These are phyloP conservation scores for Eutrema yunnanense DNA, from an alignment of 345 rosid genomes.

Conservation along the genomic window DNA sequence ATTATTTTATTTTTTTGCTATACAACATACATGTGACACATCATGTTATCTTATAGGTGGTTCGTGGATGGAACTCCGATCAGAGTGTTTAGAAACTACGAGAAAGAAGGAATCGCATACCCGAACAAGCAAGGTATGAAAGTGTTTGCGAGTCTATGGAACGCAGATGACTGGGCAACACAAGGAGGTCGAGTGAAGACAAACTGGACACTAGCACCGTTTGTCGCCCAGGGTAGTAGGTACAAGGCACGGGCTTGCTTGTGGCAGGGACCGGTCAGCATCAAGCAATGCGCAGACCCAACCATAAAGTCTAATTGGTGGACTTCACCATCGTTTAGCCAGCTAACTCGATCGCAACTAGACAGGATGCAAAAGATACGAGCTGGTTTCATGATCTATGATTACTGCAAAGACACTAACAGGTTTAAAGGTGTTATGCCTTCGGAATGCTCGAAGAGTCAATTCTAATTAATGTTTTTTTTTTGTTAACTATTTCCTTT, in stretches of 20 bases:
- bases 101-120: constrained; percentile 47
- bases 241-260: constrained; percentile 57
- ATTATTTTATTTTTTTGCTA: no score
- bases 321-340: constrained; percentile 45
- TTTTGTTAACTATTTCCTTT: not conserved
- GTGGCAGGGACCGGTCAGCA: constrained; percentile 55
- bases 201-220: constrained; percentile 55
- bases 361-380: constrained; percentile 52
- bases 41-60: constrained; percentile 42
- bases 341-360: constrained; percentile 35
- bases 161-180: constrained; percentile 76
- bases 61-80: constrained; percentile 54
- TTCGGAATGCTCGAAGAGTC: constrained; percentile 54
- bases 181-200: constrained; percentile 64
- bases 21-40: not conserved
- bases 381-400: constrained; percentile 54
- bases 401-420: constrained; percentile 57
- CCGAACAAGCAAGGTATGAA: constrained; percentile 77
- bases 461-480: constrained; percentile 33
- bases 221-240: constrained; percentile 40
- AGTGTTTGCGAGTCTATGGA: constrained; percentile 61
- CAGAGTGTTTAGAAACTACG: constrained; percentile 52
- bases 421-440: constrained; percentile 56
- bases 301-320: constrained; percentile 48
- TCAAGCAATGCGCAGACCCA: constrained; percentile 39